Evolutionary conservation across 163 green algal species (phyloP).

Genomic region (Chlorella variabilis): DNA sequence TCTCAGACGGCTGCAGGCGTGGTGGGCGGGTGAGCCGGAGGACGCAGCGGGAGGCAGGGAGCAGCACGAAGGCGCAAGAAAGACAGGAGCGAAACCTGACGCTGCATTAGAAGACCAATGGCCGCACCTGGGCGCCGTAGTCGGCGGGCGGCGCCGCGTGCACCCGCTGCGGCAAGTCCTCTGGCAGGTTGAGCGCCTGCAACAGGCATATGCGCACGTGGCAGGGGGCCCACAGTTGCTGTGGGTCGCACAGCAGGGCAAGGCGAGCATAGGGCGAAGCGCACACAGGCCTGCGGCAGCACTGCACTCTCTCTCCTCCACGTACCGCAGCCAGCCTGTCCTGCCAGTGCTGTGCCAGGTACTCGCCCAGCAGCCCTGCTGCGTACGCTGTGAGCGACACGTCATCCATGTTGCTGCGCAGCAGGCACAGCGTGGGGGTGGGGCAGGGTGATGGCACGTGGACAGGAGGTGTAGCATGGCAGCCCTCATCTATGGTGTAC

Average conservation of each 20-base stretch:
- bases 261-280: too few relatives aligned
- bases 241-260: background rate
- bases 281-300: too few relatives aligned
- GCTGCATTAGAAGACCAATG: too few relatives aligned
- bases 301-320: background rate
- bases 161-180: constrained; percentile 5
- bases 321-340: constrained; percentile 33
- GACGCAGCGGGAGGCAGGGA: too few relatives aligned
- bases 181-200: constrained; percentile 12
- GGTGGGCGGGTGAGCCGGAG: background rate
- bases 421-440: constrained; percentile 30
- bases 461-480: too few relatives aligned
- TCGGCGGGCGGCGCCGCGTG: background rate
- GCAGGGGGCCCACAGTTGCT: background rate
- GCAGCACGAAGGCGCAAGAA: too few relatives aligned
- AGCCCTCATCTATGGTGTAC: too few relatives aligned
- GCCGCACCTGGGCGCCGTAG: background rate
- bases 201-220: background rate
- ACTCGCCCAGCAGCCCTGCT: constrained; percentile 60
- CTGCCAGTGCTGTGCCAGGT: constrained; percentile 54
- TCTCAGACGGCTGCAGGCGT: constrained; percentile 1
- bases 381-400: constrained; percentile 51
- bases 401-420: constrained; percentile 43
- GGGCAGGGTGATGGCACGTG: too few relatives aligned
- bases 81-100: too few relatives aligned